A percentile compares a stretch with the other conserved stretches of the same genome.
phyloP scores from a whole-genome alignment of 306 rosid genomes.

The Fragaria nilgerrensis region DNA sequence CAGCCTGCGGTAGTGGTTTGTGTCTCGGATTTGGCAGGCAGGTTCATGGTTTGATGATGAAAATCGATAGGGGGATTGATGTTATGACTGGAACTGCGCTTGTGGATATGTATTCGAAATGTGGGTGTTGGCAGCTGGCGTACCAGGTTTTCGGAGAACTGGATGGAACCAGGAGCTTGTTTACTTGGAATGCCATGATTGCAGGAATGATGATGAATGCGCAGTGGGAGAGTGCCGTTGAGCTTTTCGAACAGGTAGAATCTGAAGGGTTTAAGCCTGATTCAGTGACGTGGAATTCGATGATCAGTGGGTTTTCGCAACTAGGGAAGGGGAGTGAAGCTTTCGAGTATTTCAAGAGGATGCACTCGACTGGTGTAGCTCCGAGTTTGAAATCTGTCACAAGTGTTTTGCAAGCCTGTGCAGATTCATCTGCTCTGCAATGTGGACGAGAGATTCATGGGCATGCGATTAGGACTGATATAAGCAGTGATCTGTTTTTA shows the following conservation, averaged over 20 bases:
- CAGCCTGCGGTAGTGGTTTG: slow-evolving; percentile 50
- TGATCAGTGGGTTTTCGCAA: slow-evolving; percentile 63
- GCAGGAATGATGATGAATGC: slow-evolving; percentile 65
- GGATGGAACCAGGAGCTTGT: slow-evolving; percentile 37
- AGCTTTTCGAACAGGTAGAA: slow-evolving; percentile 38
- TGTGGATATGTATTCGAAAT: slow-evolving; percentile 68
- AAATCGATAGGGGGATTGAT: slow-evolving; percentile 30
- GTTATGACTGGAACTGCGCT: slow-evolving; percentile 55
- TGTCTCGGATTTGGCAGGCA: slow-evolving; percentile 52
- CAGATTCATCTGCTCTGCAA: slow-evolving; percentile 43
- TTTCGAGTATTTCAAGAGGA: slow-evolving; percentile 51
- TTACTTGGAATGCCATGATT: slow-evolving; percentile 71
- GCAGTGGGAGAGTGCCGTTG: slow-evolving; percentile 45
- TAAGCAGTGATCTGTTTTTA: slow-evolving; percentile 45
- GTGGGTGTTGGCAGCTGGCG: slow-evolving; percentile 58
- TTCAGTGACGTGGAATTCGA: slow-evolving; percentile 72
- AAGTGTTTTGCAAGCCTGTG: slow-evolving; percentile 58
- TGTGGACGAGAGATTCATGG: slow-evolving; percentile 70
- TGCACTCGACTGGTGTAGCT: slow-evolving; percentile 43
- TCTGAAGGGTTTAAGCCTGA: slow-evolving; percentile 54
- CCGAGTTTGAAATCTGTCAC: slow-evolving; percentile 58
- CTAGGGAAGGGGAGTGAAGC: slow-evolving; percentile 46
- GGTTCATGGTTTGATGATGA: slow-evolving; percentile 54
- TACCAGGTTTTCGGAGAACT: slow-evolving; percentile 38
- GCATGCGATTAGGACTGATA: slow-evolving; percentile 36